A percentile compares a stretch with the other conserved stretches of the same genome.
phyloP scores from a whole-genome alignment of 306 rosid species.

The Trifolium pratense region DNA sequence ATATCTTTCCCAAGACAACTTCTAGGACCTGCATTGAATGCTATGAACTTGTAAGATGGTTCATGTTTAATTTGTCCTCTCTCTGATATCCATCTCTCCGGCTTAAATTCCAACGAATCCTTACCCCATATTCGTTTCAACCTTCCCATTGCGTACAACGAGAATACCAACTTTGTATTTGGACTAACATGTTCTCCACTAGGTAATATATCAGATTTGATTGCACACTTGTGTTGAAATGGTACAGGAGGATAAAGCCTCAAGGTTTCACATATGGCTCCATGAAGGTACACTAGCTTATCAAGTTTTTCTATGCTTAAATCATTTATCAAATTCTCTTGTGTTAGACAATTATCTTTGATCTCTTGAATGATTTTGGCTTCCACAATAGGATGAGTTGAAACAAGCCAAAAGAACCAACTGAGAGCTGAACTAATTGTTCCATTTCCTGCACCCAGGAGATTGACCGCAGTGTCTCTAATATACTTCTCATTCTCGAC shows the following conservation, averaged over 20 bases:
- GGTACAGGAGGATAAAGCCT: not conserved
- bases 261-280: not conserved
- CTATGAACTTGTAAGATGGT: not conserved
- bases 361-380: conserved; percentile 33
- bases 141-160: not conserved
- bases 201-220: not conserved
- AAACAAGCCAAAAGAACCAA: conserved; percentile 40
- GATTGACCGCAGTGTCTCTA: conserved; percentile 2
- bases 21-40: not conserved
- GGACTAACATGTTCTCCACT: not conserved
- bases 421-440: not conserved
- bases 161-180: not conserved
- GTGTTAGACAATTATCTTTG: not conserved
- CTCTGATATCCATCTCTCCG: not conserved
- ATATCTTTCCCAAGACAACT: not conserved
- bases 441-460: not conserved
- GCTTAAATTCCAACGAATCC: not conserved
- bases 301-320: not conserved
- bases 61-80: not conserved
- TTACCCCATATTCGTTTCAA: not conserved
- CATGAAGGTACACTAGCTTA: conserved; percentile 27
- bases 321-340: not conserved
- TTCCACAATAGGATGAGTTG: conserved; percentile 14
- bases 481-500: not conserved
- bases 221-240: not conserved